These are phyloP conservation scores for Lodderomyces beijingensis DNA, from an alignment of 1,139 yeast genomes.

Conservation along the genomic window DNA sequence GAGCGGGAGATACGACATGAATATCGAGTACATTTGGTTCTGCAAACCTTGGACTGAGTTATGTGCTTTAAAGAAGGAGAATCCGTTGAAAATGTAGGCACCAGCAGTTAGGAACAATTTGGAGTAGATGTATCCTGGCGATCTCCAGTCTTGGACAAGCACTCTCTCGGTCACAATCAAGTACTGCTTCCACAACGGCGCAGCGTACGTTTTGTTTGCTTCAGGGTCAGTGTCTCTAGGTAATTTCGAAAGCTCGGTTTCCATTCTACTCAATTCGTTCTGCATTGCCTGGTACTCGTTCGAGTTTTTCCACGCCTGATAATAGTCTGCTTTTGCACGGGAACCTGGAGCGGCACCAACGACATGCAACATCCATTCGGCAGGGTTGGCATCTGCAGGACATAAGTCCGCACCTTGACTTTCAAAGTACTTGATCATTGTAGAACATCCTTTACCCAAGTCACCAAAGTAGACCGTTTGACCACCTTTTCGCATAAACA, in stretches of 20 bases:
- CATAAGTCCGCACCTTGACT: constrained; percentile 46
- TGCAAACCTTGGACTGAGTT: constrained; percentile 38
- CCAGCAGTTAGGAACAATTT: constrained; percentile 33
- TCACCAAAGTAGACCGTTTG: constrained; percentile 66
- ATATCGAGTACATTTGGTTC: constrained; percentile 50
- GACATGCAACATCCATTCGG: constrained; percentile 56
- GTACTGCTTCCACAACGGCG: constrained; percentile 24
- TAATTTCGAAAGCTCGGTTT: constrained; percentile 22
- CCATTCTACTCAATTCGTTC: constrained; percentile 26
- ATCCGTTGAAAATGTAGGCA: constrained; percentile 47
- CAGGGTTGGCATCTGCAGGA: constrained; percentile 45
- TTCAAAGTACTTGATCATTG: constrained; percentile 54
- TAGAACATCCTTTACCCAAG: constrained; percentile 50
- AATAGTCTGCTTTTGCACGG: constrained; percentile 30
- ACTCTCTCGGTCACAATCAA: constrained; percentile 22
- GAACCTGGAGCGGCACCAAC: constrained; percentile 43
- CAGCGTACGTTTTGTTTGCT: constrained; percentile 21
- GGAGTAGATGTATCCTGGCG: constrained; percentile 37
- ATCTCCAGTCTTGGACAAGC: constrained; percentile 41
- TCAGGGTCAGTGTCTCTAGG: constrained; percentile 24
- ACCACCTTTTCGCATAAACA: constrained; percentile 45
- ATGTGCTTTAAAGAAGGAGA: constrained; percentile 35
- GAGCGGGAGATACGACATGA: constrained; percentile 49
- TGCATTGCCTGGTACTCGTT: constrained; percentile 20
- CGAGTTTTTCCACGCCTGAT: constrained; percentile 32